Conservation (phyloP, 495 filamentous ascomycete species). For the Astrothelium macrocarpum region DNA sequence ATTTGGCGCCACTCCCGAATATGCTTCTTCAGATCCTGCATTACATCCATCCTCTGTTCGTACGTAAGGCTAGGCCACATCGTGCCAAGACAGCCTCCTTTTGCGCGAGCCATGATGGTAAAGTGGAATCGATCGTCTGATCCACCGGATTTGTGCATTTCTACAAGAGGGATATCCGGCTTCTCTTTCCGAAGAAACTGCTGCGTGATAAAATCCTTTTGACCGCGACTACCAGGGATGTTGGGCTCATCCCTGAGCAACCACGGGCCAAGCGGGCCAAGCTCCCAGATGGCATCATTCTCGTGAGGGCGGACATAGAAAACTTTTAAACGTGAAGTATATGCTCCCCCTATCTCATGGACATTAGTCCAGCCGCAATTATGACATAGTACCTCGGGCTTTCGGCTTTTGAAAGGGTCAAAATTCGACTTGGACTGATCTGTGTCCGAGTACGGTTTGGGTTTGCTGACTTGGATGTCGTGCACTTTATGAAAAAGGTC, state of each 20-base stretch:
- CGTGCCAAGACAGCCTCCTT: background rate
- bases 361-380: background rate
- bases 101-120: background rate
- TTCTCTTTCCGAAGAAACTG: background rate
- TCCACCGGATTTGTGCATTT: background rate
- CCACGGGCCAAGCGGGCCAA: background rate
- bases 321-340: background rate
- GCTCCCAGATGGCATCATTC: background rate
- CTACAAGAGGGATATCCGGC: background rate
- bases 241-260: background rate
- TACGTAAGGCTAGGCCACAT: background rate
- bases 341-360: background rate
- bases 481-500: background rate
- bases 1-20: background rate
- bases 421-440: too few species aligned
- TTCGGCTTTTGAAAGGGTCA: background rate
- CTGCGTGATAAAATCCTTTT: background rate
- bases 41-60: background rate
- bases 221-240: background rate
- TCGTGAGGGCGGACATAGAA: background rate
- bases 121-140: background rate
- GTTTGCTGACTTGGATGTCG: background rate
- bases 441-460: background rate
- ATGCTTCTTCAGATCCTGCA: background rate
- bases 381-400: background rate